A percentile compares a stretch with the other conserved stretches of the same genome.
These are phyloP conservation scores for Amaranthus cruentus DNA, from an alignment of 148 eudicot genomes.

Conservation along the genomic window DNA sequence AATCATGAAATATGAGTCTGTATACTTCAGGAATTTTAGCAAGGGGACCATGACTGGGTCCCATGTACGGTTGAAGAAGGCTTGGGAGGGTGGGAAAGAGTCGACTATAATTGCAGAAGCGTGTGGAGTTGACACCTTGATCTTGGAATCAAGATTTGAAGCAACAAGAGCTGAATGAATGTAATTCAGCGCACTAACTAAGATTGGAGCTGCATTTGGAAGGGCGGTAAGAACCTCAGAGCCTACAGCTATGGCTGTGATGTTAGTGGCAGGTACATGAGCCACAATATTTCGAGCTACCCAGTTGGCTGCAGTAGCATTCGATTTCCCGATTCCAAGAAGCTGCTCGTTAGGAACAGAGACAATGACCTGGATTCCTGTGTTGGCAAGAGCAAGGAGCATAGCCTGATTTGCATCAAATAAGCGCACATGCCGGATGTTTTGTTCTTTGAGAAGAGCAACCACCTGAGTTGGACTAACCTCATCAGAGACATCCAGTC, in stretches of 20 bases:
- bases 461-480: constrained; percentile 82
- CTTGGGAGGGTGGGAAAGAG: constrained; percentile 95
- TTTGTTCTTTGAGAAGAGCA: constrained; percentile 78
- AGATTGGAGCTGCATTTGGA: constrained; percentile 80
- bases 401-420: constrained; percentile 67
- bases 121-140: constrained; percentile 88
- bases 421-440: constrained; percentile 67
- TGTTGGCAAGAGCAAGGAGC: constrained; percentile 77
- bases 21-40: constrained; percentile 69
- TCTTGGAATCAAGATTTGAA: constrained; percentile 56
- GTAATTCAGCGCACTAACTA: constrained; percentile 66
- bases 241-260: constrained; percentile 78
- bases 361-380: constrained; percentile 65
- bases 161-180: constrained; percentile 82
- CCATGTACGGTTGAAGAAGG: constrained; percentile 86
- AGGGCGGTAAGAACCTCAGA: constrained; percentile 82
- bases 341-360: constrained; percentile 87
- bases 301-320: constrained; percentile 91
- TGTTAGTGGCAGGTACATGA: constrained; percentile 82
- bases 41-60: constrained; percentile 75
- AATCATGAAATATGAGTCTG: constrained; percentile 73
- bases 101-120: constrained; percentile 79
- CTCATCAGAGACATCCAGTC: constrained; percentile 63
- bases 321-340: constrained; percentile 86
- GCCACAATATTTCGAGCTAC: constrained; percentile 68